Base-by-base conservation (phyloP, 2,329 filamentous ascomycete genomes). In the Scortechinia acanthostroma region DNA sequence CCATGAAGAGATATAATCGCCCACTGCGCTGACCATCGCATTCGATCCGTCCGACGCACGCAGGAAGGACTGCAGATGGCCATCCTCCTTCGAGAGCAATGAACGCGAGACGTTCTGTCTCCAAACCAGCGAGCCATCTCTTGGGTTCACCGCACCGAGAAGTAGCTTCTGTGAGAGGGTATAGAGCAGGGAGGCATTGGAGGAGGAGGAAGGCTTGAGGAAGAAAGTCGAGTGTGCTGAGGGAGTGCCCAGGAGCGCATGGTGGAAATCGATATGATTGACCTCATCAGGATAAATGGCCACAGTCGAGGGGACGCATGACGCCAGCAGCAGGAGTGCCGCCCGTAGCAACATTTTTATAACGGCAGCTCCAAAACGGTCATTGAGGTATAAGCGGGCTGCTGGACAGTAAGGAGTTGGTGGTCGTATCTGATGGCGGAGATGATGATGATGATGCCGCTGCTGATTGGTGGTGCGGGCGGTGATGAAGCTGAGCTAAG, bases 211-310 rank as follows among this genome's bases (percentile, higher is more conserved):
- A 21, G 84, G 83, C 52, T 76, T 78, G 59, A 86, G 81, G 69
- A 88, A 87, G 69, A 88, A 86, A 50, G 83, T 86, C 47, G 79
- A 77, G 42, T 77, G 70, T 52, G 73, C 63, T 57, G 74, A 74
- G 46, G 84, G 80, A 45, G 74, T 62, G 51, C 84, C 84, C 50
- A 88, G 66, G 37, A 88, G 71, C 46, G 81, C 76, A 58, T 84
- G 76, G 58, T 88, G 83, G 65, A 82, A 88, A 62, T 88, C 84
- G 56, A 83, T 70, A 53, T 77, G 73, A 64, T 78, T 83, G 49
- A 83, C 82, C 61, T 88, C 84, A 56, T 88, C 84, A 51, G 72
- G 69, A 62, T 82, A 85, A 49, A 88, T 73, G 44, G 82, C 81
- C 6, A 19, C 10, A 6, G 35, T 17, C 6, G 35, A 19, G 6